Conservation (phyloP, 2,329 filamentous ascomycete species). For the Claviceps digitariae region DNA sequence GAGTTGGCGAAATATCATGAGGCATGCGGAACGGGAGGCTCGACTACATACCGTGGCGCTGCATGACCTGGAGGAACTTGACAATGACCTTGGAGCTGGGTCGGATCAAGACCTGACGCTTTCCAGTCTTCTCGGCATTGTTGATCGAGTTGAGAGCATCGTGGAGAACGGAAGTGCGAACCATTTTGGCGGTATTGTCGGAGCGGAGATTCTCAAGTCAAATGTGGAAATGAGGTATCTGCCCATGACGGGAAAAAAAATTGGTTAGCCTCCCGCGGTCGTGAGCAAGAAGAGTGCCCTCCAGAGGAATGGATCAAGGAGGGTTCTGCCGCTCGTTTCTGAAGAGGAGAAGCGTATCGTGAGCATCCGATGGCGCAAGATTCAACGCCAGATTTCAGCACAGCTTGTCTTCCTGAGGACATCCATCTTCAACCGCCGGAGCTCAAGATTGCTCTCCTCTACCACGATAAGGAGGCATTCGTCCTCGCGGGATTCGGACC, state of each 20-base stretch:
- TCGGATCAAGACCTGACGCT: conserved; percentile 97
- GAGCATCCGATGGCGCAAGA: conserved; percentile 7
- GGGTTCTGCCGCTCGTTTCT: conserved; percentile 60
- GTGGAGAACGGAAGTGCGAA: conserved; percentile 98
- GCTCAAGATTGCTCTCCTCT: conserved; percentile 46
- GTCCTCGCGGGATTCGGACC: conserved; percentile 22
- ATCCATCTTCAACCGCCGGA: conserved; percentile 12
- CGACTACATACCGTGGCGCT: conserved; percentile 82
- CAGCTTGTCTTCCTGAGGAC: neutral
- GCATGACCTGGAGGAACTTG: conserved; percentile 99
- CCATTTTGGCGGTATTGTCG: conserved; percentile 68
- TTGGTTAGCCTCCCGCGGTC: conserved; percentile 50
- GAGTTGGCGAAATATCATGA: neutral
- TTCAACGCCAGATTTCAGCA: neutral
- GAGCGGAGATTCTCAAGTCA: conserved; percentile 69
- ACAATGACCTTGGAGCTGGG: conserved; percentile 98
- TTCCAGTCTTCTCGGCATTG: conserved; percentile 99
- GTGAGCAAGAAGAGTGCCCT: conserved; percentile 60
- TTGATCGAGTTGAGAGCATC: conserved; percentile 99
- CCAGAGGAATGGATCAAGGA: conserved; percentile 32
- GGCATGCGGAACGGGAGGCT: neutral
- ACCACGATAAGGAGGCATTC: conserved; percentile 38
- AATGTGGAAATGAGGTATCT: conserved; percentile 52
- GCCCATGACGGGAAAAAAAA: conserved; percentile 18
- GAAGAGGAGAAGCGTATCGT: conserved; percentile 51